phyloP scores from a whole-genome alignment of 768 basidiomycete species.

The Cubamyces lactineus region DNA sequence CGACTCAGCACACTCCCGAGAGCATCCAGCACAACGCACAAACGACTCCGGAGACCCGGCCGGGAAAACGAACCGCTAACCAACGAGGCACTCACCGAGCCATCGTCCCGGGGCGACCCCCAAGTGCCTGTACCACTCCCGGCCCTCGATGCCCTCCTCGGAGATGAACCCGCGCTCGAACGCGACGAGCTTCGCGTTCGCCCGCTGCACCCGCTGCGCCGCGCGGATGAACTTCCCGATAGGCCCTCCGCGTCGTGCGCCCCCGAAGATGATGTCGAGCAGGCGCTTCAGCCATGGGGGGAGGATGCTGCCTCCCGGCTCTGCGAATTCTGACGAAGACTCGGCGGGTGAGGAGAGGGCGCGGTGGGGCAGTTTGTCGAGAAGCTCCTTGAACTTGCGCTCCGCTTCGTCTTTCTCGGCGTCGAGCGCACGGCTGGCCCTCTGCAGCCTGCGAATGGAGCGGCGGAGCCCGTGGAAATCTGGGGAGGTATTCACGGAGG shows the following conservation, averaged over 20 bases:
- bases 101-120: constrained; percentile 87
- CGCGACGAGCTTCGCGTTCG: constrained; percentile 65
- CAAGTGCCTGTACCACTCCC: constrained; percentile 86
- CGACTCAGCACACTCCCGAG: neutral
- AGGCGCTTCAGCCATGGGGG: constrained; percentile 25
- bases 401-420: constrained; percentile 33
- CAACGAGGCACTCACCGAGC: constrained; percentile 56
- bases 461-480: constrained; percentile 32
- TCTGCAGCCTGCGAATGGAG: constrained; percentile 30
- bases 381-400: constrained; percentile 30
- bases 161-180: constrained; percentile 86
- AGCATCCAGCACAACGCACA: neutral
- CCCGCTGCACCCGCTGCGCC: constrained; percentile 56
- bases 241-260: constrained; percentile 4
- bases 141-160: constrained; percentile 71
- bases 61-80: neutral
- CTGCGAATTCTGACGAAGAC: neutral
- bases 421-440: constrained; percentile 31
- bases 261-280: constrained; percentile 16
- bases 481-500: constrained; percentile 14
- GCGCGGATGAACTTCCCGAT: constrained; percentile 55
- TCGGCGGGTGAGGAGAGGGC: neutral
- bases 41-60: neutral
- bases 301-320: neutral
- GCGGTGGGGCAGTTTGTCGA: constrained; percentile 25